A percentile compares a stretch with the other conserved stretches of the same genome.
phyloP scores from a whole-genome alignment of 768 basidiomycete species.

The Boletus speciosus region DNA sequence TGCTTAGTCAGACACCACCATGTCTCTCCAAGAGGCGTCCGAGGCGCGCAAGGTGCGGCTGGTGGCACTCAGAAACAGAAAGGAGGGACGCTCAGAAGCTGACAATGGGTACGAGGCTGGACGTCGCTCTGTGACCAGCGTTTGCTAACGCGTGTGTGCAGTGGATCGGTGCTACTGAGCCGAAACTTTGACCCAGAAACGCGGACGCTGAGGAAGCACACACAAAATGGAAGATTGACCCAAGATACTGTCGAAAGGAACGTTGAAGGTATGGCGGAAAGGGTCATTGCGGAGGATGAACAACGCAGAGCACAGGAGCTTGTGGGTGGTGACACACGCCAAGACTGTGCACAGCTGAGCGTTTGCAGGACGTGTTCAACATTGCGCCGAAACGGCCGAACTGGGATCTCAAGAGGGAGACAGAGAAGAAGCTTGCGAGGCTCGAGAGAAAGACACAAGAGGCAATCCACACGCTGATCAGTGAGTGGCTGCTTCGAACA shows the following conservation, averaged over 20 bases:
- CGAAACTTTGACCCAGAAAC: conserved; percentile 93
- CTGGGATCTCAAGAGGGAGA: conserved; percentile 93
- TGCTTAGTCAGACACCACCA: conserved; percentile 37
- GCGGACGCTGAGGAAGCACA: conserved; percentile 68
- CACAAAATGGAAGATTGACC: conserved; percentile 51
- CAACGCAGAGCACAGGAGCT: conserved; percentile 81
- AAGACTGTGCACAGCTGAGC: conserved; percentile 14
- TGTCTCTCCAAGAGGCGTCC: conserved; percentile 73
- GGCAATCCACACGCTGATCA: conserved; percentile 87
- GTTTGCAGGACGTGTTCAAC: conserved; percentile 81
- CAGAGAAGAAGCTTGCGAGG: conserved; percentile 84
- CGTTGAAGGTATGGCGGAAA: conserved; percentile 79
- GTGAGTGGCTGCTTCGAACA: conserved; percentile 46
- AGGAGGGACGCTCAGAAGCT: conserved; percentile 51
- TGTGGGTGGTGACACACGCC: conserved; percentile 44
- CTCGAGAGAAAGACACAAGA: conserved; percentile 92
- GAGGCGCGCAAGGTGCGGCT: conserved; percentile 81
- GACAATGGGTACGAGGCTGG: conserved; percentile 39
- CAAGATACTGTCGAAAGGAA: conserved; percentile 87
- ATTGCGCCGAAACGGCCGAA: conserved; percentile 97
- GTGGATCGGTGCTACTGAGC: conserved; percentile 54
- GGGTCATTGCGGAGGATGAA: conserved; percentile 85
- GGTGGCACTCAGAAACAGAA: conserved; percentile 69
- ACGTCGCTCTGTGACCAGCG: not conserved
- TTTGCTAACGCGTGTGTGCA: conserved; percentile 20